A percentile compares a stretch with the other conserved stretches of the same genome.
These are phyloP conservation scores for Pelargonium fulgidum DNA, from an alignment of 441 rosid genomes.

Conservation along the genomic window DNA sequence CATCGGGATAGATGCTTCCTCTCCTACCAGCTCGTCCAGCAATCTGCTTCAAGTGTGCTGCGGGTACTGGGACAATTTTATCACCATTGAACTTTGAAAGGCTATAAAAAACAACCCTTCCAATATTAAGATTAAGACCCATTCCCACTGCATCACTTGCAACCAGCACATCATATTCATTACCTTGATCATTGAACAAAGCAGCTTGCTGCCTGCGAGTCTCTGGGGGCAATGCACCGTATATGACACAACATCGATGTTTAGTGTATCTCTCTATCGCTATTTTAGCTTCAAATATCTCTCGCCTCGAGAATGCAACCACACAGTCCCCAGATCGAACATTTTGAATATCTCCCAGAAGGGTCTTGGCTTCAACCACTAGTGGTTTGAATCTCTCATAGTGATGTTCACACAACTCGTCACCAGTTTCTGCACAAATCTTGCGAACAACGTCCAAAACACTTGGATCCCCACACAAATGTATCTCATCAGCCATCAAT, in stretches of 20 bases:
- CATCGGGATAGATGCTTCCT: conserved; percentile 84
- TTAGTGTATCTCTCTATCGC: conserved; percentile 76
- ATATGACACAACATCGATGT: conserved; percentile 93
- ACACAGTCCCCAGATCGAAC: conserved; percentile 81
- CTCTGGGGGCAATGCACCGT: conserved; percentile 96
- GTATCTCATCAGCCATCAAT: conserved; percentile 87
- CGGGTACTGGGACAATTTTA: conserved; percentile 68
- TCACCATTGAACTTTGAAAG: conserved; percentile 82
- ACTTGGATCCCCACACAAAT: conserved; percentile 93
- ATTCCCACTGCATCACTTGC: conserved; percentile 97
- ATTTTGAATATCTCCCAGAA: conserved; percentile 67
- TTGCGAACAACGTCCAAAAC: conserved; percentile 68
- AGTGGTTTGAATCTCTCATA: conserved; percentile 79
- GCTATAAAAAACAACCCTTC: conserved; percentile 73
- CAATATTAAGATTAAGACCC: conserved; percentile 91
- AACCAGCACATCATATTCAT: conserved; percentile 84
- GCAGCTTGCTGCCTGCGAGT: conserved; percentile 91
- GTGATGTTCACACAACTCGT: conserved; percentile 72
- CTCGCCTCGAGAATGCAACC: conserved; percentile 90
- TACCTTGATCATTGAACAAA: conserved; percentile 78
- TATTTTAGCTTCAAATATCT: conserved; percentile 86
- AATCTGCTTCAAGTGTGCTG: conserved; percentile 90
- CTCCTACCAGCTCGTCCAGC: conserved; percentile 97
- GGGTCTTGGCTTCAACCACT: conserved; percentile 83
- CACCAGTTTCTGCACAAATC: conserved; percentile 82